Conservation (phyloP, 306 rosid genomes). For the Trifolium subterraneum region DNA sequence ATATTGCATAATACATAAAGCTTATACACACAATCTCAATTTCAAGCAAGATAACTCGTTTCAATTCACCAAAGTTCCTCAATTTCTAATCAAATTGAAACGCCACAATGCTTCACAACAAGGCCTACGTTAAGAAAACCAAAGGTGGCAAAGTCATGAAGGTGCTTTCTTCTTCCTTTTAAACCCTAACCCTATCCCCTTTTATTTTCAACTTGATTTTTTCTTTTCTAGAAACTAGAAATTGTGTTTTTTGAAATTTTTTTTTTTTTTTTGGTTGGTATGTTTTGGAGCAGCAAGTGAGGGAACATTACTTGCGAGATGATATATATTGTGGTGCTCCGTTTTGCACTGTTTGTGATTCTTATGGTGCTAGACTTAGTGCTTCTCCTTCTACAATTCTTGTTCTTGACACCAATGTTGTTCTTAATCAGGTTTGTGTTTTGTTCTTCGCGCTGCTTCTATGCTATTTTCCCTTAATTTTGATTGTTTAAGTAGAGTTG, state of each 20-base stretch:
- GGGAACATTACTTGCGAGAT: conserved; percentile 91
- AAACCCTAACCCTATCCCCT: conserved; percentile 39
- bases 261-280: neutral
- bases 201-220: neutral
- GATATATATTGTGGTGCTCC: conserved; percentile 91
- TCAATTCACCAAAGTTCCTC: neutral
- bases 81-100: neutral
- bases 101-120: conserved; percentile 77
- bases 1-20: too few species aligned
- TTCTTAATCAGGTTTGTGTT: conserved; percentile 70
- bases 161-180: conserved; percentile 46
- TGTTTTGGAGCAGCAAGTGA: conserved; percentile 63
- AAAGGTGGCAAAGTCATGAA: conserved; percentile 78
- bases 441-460: neutral
- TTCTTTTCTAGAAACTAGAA: neutral
- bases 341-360: conserved; percentile 65
- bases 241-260: neutral
- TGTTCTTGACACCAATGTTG: conserved; percentile 88
- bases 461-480: neutral
- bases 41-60: neutral
- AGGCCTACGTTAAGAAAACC: conserved; percentile 80
- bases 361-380: conserved; percentile 67
- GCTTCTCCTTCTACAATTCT: conserved; percentile 70
- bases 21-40: neutral
- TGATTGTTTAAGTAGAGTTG: neutral